Evolutionary conservation across 129 eudicot genomes (phyloP).

Genomic region (Kitagawia praeruptora): DNA sequence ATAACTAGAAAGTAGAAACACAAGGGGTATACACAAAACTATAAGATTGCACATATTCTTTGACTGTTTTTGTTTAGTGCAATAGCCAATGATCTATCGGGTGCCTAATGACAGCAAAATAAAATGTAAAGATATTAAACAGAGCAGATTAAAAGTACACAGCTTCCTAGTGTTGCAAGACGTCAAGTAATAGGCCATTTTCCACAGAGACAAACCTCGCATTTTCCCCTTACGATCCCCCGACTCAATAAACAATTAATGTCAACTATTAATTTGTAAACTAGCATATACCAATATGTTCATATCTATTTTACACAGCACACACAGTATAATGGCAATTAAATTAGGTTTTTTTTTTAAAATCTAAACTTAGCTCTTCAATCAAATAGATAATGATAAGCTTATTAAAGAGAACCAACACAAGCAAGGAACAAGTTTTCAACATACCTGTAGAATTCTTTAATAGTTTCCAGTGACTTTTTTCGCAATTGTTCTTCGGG

Average conservation of each 20-base stretch:
- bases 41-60: not conserved
- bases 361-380: not conserved
- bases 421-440: not conserved
- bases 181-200: not conserved
- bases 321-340: not conserved
- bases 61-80: not conserved
- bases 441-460: conserved; percentile 78
- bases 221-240: not conserved
- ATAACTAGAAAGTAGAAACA: not conserved
- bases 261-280: not conserved
- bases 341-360: too few species aligned
- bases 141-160: not conserved
- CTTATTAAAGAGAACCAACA: not conserved
- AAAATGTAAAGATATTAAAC: not conserved
- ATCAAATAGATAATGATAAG: not conserved
- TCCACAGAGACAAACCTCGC: not conserved
- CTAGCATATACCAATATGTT: not conserved
- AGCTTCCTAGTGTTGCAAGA: not conserved
- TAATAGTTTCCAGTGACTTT: conserved; percentile 63
- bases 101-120: not conserved
- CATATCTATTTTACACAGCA: not conserved
- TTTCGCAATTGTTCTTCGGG: conserved; percentile 70
- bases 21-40: not conserved
- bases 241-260: not conserved
- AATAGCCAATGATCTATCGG: not conserved